Percentiles rank a stretch among this genome's conserved stretches.
Evolutionary conservation across 192 early-diverging fungal species (phyloP).

Genomic region (Glomus cerebriforme): DNA sequence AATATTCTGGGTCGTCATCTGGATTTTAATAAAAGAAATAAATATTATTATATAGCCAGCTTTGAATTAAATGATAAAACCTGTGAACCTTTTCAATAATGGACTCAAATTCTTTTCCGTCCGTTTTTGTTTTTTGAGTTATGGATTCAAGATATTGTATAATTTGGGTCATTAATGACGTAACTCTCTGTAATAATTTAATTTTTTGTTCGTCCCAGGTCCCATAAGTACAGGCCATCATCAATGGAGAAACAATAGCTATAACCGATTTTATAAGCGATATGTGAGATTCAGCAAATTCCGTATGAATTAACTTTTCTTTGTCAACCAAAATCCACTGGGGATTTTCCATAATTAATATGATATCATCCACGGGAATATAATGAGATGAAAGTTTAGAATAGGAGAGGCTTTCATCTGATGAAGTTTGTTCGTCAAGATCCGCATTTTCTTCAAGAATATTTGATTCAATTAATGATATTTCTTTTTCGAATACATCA

Average conservation of each 20-base stretch:
- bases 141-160: constrained; percentile 26
- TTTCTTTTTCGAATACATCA: constrained; percentile 13
- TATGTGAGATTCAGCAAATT: constrained; percentile 8
- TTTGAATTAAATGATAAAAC: background rate
- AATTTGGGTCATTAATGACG: background rate
- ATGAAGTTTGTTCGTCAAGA: background rate
- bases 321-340: constrained; percentile 28
- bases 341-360: constrained; percentile 10
- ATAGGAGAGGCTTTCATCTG: background rate
- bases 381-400: background rate
- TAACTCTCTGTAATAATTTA: background rate
- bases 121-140: background rate
- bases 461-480: constrained; percentile 21
- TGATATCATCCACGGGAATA: constrained; percentile 21
- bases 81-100: background rate
- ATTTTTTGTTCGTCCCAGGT: background rate
- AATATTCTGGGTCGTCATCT: constrained; percentile 13
- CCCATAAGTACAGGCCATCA: constrained; percentile 30
- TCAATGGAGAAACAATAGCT: constrained; percentile 21
- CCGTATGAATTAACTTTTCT: constrained; percentile 12
- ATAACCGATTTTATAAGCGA: background rate
- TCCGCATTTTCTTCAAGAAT: constrained; percentile 18
- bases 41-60: background rate
- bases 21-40: background rate
- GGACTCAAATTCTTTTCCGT: constrained; percentile 9